phyloP scores from a whole-genome alignment of 164 flowering plant genomes.

The Tetrastigma voinierianum region DNA sequence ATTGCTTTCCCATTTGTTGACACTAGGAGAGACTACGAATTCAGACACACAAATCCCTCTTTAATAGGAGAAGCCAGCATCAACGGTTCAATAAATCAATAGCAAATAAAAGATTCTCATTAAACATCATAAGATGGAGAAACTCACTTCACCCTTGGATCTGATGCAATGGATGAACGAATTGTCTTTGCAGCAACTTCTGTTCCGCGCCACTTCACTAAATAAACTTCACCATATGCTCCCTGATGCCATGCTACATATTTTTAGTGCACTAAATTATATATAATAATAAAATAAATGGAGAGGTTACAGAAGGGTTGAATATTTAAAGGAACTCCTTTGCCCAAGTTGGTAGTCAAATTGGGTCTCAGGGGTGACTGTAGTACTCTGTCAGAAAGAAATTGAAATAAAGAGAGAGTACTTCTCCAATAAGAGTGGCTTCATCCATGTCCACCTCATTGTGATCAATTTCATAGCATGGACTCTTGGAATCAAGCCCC shows the following conservation, averaged over 20 bases:
- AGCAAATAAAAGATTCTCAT: background rate
- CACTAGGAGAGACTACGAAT: too few relatives aligned
- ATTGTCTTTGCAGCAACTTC: conserved; percentile 72
- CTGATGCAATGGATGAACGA: conserved; percentile 65
- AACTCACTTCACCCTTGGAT: conserved; percentile 49
- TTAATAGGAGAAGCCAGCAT: background rate
- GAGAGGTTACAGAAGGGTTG: background rate
- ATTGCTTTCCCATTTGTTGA: too few relatives aligned
- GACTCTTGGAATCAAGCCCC: conserved; percentile 37
- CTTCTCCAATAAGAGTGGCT: conserved; percentile 63
- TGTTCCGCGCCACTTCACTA: conserved; percentile 68
- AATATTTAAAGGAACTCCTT: background rate
- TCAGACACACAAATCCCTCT: too few relatives aligned
- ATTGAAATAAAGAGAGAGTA: conserved; percentile 21
- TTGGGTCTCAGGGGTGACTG: background rate
- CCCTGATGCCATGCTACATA: conserved; percentile 49
- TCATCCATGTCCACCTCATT: conserved; percentile 52
- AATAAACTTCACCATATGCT: conserved; percentile 60
- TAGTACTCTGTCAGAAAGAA: conserved; percentile 6
- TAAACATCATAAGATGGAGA: background rate
- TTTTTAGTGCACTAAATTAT: background rate
- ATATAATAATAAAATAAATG: background rate
- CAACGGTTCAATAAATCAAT: background rate
- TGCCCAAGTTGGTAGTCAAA: background rate
- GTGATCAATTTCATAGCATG: conserved; percentile 48